phyloP scores from a whole-genome alignment of 805 yeast genomes.

The Wickerhamomyces subpelliculosus region DNA sequence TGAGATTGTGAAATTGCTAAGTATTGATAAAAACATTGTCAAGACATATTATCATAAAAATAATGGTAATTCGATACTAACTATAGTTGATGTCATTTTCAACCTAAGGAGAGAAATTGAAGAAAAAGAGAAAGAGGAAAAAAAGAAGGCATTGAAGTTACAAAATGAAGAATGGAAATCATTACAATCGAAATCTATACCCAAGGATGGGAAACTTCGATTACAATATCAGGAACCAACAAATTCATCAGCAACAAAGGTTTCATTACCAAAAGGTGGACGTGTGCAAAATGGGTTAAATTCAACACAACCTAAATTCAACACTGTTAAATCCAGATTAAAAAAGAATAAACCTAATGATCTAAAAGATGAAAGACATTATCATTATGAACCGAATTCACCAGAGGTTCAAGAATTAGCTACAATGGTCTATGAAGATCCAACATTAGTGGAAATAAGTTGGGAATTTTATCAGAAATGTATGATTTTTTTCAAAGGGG shows the following conservation, averaged over 20 bases:
- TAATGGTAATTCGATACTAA: slow-evolving; percentile 22
- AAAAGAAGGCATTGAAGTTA: background rate
- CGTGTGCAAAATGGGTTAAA: too few species aligned
- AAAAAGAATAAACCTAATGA: background rate
- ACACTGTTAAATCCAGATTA: background rate
- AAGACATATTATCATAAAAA: slow-evolving; percentile 23
- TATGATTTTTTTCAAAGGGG: slow-evolving; percentile 38
- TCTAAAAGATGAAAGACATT: background rate
- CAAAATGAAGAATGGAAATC: background rate
- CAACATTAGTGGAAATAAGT: slow-evolving; percentile 27
- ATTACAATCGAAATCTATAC: slow-evolving; percentile 7
- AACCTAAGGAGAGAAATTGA: too few species aligned
- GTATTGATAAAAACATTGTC: slow-evolving; percentile 12
- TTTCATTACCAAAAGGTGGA: too few species aligned
- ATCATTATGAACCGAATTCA: slow-evolving; percentile 15
- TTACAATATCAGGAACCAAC: slow-evolving; percentile 11
- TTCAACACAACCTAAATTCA: too few species aligned
- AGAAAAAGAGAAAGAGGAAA: slow-evolving; percentile 4
- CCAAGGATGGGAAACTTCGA: slow-evolving; percentile 30
- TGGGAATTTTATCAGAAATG: slow-evolving; percentile 33
- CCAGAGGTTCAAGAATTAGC: slow-evolving; percentile 28
- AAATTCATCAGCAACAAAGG: too few species aligned
- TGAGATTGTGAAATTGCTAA: slow-evolving; percentile 17
- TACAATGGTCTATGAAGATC: slow-evolving; percentile 27
- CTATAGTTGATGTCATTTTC: slow-evolving; percentile 31